Evolutionary conservation across 1,284 basidiomycete species (phyloP).

Genomic region (Austroboletus novae-zelandiae): DNA sequence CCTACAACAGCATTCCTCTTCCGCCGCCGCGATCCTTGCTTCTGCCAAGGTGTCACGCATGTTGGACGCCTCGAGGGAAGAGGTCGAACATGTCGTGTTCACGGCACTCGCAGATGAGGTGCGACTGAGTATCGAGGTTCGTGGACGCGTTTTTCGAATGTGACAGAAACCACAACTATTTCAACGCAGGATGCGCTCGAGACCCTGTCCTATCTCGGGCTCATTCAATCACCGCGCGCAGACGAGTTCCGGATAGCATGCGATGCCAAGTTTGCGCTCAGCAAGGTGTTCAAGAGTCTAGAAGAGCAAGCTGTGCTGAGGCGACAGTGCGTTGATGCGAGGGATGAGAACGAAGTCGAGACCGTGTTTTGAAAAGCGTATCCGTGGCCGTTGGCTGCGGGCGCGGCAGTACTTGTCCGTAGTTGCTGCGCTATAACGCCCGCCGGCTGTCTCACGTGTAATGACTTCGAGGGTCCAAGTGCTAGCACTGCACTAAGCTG

Average conservation of each 20-base stretch:
- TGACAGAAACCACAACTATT: not conserved
- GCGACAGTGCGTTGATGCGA: conserved; percentile 18
- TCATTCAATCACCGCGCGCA: conserved; percentile 47
- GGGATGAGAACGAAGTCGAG: conserved; percentile 27
- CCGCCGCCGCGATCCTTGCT: conserved; percentile 55
- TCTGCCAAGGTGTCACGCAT: conserved; percentile 52
- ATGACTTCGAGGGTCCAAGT: no score
- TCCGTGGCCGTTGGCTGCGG: no score
- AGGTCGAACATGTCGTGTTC: conserved; percentile 63
- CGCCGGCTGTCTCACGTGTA: no score
- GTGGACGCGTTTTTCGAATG: conserved; percentile 10
- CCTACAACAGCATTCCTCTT: conserved; percentile 58
- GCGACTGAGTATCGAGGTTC: conserved; percentile 50
- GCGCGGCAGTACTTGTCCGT: no score
- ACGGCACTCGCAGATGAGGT: conserved; percentile 46
- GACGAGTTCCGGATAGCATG: conserved; percentile 60
- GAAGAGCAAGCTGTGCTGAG: conserved; percentile 41
- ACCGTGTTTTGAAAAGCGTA: conserved; percentile 19
- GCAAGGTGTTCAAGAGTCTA: conserved; percentile 60
- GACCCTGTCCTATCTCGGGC: conserved; percentile 45
- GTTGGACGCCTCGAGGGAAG: conserved; percentile 48
- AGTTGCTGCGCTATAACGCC: no score
- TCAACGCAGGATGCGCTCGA: conserved; percentile 45
- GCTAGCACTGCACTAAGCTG: no score
- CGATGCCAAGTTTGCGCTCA: conserved; percentile 51